phyloP scores from a whole-genome alignment of 495 filamentous ascomycete genomes.

The Penicillium coffeae region DNA sequence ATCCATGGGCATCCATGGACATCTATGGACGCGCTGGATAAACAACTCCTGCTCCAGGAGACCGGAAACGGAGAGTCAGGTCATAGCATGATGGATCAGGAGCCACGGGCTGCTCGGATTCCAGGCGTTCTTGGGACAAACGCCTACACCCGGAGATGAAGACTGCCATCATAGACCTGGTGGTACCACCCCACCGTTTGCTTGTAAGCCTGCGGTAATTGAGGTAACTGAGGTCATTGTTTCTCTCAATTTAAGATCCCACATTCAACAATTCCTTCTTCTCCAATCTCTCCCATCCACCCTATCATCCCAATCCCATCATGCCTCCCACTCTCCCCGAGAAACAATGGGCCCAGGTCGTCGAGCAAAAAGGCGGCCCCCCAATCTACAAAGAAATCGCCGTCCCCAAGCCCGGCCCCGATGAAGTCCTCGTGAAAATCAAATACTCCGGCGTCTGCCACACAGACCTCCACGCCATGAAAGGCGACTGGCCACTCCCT shows the following conservation, averaged over 20 bases:
- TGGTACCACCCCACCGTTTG: neutral
- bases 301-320: neutral
- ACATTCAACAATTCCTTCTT: neutral
- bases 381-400: constrained; percentile 74
- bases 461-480: constrained; percentile 78
- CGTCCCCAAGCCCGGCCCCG: constrained; percentile 70
- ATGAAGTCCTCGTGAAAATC: constrained; percentile 84
- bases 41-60: too few relatives aligned
- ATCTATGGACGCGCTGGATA: too few relatives aligned
- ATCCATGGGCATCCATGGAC: too few relatives aligned
- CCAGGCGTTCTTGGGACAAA: too few relatives aligned
- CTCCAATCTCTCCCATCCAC: neutral
- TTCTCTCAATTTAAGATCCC: too few relatives aligned
- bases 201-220: too few relatives aligned
- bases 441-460: constrained; percentile 91
- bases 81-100: too few relatives aligned
- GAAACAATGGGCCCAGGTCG: constrained; percentile 81
- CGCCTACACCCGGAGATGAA: neutral
- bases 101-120: too few relatives aligned
- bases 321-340: constrained; percentile 51
- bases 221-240: too few relatives aligned
- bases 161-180: neutral
- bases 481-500: constrained; percentile 77
- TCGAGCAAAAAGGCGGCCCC: constrained; percentile 72
- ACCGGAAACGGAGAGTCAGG: too few relatives aligned